Evolutionary conservation across 192 early-diverging fungal genomes (phyloP).

Genomic region (Rhizophlyctis rosea): DNA sequence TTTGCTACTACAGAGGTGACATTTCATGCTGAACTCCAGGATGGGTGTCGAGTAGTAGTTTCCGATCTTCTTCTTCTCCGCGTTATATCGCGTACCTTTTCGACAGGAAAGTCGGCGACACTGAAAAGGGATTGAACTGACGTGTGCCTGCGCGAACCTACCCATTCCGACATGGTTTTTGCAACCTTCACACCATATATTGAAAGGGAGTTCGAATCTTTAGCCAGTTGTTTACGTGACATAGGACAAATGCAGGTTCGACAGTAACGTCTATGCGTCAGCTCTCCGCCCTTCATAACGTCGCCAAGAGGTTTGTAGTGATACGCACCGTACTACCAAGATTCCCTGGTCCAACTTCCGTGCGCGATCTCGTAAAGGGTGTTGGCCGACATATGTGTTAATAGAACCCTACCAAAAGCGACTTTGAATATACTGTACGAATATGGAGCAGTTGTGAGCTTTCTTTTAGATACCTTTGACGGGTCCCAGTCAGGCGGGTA

Average conservation of each 20-base stretch:
- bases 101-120: conserved; percentile 5
- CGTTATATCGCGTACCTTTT: conserved; percentile 91
- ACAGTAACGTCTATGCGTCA: not conserved
- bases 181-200: conserved; percentile 88
- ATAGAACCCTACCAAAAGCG: conserved; percentile 62
- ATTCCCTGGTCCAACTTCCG: conserved; percentile 88
- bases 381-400: conserved; percentile 83
- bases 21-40: conserved; percentile 89
- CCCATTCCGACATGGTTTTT: conserved; percentile 81
- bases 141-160: no score
- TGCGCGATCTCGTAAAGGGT: conserved; percentile 83
- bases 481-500: conserved; percentile 88
- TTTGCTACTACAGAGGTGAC: conserved; percentile 79
- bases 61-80: conserved; percentile 90
- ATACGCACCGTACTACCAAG: conserved; percentile 66
- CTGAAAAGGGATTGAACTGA: conserved; percentile 14
- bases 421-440: not conserved
- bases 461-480: conserved; percentile 54
- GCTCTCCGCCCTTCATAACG: not conserved
- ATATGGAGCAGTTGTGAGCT: not conserved
- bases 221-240: not conserved
- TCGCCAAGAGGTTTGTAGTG: no score
- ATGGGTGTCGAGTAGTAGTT: conserved; percentile 86
- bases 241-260: not conserved
- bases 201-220: conserved; percentile 86